Percentiles rank a stretch among this genome's conserved stretches.
Conservation (phyloP, 129 eudicot species). For the Oenanthe sinensis region DNA sequence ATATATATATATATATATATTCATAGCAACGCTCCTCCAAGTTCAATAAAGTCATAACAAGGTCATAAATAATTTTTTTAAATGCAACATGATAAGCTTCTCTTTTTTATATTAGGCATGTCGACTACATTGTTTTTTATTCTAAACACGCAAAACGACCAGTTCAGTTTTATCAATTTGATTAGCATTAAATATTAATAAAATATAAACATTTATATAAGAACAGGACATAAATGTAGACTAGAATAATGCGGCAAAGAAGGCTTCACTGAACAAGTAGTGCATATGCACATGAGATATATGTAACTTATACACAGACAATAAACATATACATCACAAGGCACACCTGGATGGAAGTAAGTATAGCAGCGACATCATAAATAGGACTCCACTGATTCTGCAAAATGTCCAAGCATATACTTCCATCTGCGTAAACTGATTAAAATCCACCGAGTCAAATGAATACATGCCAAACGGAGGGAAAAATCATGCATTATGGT, state of each 20-base stretch:
- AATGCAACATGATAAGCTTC: not conserved
- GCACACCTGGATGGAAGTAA: conserved; percentile 54
- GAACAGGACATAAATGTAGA: not conserved
- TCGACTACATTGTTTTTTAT: not conserved
- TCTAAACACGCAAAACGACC: not conserved
- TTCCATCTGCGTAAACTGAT: conserved; percentile 56
- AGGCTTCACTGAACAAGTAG: not conserved
- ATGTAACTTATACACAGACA: not conserved
- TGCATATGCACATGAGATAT: not conserved
- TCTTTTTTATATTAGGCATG: not conserved
- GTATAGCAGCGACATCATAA: conserved; percentile 52
- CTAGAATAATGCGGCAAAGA: not conserved
- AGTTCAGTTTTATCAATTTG: not conserved
- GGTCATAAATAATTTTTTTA: not conserved
- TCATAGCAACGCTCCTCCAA: not conserved
- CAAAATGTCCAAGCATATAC: conserved; percentile 49
- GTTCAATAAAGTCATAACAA: not conserved
- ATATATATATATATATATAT: too few relatives aligned
- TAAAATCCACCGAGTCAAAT: not conserved
- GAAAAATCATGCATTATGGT: not conserved
- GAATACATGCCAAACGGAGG: not conserved
- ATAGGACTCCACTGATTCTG: conserved; percentile 58
- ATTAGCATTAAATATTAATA: not conserved
- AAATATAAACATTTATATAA: too few relatives aligned
- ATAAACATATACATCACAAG: not conserved